Percentiles rank a stretch among this genome's conserved stretches.
Conservation (phyloP, 2,329 filamentous ascomycete species). For the Aspergillus fijiensis region DNA sequence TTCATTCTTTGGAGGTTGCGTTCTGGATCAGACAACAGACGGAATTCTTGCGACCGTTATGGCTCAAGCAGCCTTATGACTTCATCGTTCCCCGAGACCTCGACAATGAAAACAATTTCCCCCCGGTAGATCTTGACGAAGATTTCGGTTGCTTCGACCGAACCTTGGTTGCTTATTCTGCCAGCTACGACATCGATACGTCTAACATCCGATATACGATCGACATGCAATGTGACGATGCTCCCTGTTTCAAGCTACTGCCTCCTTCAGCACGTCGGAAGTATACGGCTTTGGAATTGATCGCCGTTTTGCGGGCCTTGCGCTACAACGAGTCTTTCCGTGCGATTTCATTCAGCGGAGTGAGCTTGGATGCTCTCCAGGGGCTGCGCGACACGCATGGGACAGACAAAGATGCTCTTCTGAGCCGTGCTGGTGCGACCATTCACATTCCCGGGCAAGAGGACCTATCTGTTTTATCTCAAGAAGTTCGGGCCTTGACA, state of each 20-base stretch:
- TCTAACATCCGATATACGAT: conserved; percentile 65
- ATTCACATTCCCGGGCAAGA: conserved; percentile 55
- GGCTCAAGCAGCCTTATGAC: conserved; percentile 62
- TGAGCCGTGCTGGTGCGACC: conserved; percentile 58
- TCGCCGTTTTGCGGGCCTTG: conserved; percentile 67
- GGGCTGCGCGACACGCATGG: conserved; percentile 60
- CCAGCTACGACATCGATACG: conserved; percentile 67
- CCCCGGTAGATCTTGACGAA: conserved; percentile 51
- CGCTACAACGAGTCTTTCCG: conserved; percentile 70
- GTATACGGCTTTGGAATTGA: conserved; percentile 63
- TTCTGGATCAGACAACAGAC: conserved; percentile 61
- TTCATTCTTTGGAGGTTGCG: conserved; percentile 64
- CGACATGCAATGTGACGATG: conserved; percentile 63
- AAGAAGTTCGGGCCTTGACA: conserved; percentile 67
- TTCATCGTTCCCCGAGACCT: conserved; percentile 60
- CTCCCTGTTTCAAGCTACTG: conserved; percentile 64
- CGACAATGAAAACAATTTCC: conserved; percentile 50
- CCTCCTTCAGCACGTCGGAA: conserved; percentile 52
- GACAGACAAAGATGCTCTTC: conserved; percentile 60
- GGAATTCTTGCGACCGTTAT: conserved; percentile 64
- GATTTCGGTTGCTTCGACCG: conserved; percentile 66
- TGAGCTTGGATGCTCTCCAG: conserved; percentile 65
- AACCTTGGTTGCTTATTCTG: conserved; percentile 67
- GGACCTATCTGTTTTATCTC: conserved; percentile 61
- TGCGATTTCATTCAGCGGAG: conserved; percentile 65